Evolutionary conservation across 2,329 filamentous ascomycete species (phyloP).

Genomic region (Tolypocladium guangdongense): DNA sequence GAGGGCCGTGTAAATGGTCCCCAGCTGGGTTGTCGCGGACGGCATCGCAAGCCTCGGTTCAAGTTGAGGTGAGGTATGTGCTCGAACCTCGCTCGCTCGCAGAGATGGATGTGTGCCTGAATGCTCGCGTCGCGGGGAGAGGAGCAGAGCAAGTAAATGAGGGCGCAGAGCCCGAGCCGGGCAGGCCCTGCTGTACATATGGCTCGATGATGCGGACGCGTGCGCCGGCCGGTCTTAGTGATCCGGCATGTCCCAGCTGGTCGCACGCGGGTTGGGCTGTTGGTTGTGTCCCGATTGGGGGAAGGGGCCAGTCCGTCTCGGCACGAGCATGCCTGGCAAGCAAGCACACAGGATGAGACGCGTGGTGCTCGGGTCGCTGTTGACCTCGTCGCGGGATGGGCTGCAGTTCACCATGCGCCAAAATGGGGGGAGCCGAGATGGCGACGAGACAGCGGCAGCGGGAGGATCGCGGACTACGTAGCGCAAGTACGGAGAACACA

Average conservation of each 20-base stretch:
- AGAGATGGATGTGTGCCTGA: background rate
- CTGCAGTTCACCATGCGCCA: background rate
- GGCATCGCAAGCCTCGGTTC: background rate
- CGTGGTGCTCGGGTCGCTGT: background rate
- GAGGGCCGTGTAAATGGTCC: slow-evolving; percentile 11
- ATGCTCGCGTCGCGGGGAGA: background rate
- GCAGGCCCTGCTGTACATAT: background rate
- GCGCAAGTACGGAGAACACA: background rate
- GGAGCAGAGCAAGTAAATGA: background rate
- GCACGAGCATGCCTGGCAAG: background rate
- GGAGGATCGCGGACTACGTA: background rate
- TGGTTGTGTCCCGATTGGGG: background rate
- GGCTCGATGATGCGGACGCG: background rate
- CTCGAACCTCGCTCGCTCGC: slow-evolving; percentile 1
- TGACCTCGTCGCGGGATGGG: background rate
- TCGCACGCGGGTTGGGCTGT: background rate
- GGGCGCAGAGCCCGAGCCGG: background rate
- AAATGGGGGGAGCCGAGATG: background rate
- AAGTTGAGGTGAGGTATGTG: background rate
- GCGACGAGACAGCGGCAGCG: background rate
- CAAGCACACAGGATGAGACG: background rate
- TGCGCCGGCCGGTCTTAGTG: background rate
- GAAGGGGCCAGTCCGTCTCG: background rate
- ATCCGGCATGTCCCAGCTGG: background rate
- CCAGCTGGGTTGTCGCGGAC: background rate